phyloP scores from a whole-genome alignment of 2,329 filamentous ascomycete species.

The Neonectria sp. region DNA sequence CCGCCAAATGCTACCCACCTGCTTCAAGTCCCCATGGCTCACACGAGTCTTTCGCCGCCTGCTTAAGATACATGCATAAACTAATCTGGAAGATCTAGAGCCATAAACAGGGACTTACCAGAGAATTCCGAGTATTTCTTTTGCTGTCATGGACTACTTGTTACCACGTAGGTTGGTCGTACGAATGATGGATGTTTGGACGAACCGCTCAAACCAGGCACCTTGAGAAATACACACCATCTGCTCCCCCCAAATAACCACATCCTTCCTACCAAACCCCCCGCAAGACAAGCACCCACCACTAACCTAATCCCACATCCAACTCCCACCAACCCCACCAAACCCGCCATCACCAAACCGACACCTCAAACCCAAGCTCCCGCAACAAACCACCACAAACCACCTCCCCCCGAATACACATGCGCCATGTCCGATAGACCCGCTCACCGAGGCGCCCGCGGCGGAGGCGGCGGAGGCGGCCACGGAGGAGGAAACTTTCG shows the following conservation, averaged over 20 bases:
- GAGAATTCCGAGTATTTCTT: background rate
- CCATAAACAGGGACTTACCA: no score
- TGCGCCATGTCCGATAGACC: conserved; percentile 67
- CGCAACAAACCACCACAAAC: conserved; percentile 17
- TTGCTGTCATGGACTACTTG: background rate
- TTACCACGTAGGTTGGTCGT: background rate
- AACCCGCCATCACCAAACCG: conserved; percentile 26
- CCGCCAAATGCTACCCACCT: background rate
- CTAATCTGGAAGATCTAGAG: background rate
- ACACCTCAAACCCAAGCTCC: conserved; percentile 22
- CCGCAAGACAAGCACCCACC: background rate
- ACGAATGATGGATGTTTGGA: background rate
- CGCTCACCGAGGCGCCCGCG: conserved; percentile 62
- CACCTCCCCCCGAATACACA: conserved; percentile 28
- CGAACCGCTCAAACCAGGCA: conserved; percentile 14
- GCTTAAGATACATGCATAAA: background rate
- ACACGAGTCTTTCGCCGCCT: background rate
- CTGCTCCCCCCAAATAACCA: conserved; percentile 4
- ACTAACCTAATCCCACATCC: conserved; percentile 12
- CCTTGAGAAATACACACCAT: conserved; percentile 9
- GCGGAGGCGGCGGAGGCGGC: conserved; percentile 54
- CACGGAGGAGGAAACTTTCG: conserved; percentile 57
- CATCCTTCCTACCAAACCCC: background rate
- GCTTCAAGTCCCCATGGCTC: background rate
- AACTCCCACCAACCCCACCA: conserved; percentile 24